A percentile compares a stretch with the other conserved stretches of the same genome.
These are phyloP conservation scores for Kurtzmaniella fragi DNA, from an alignment of 805 yeast species.

Conservation along the genomic window DNA sequence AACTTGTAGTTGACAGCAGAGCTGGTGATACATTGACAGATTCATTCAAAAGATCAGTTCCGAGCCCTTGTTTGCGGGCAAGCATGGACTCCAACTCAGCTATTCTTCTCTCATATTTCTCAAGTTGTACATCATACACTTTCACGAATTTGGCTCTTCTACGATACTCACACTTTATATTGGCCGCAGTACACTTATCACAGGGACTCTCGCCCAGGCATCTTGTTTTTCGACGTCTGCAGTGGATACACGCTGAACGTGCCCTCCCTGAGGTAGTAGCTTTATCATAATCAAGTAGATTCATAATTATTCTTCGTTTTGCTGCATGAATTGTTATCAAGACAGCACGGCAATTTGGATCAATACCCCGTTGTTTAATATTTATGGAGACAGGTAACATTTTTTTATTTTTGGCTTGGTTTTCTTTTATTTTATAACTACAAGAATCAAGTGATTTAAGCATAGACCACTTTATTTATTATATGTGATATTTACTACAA, in stretches of 20 bases:
- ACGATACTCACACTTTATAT: constrained; percentile 15
- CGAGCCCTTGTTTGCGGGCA: constrained; percentile 1
- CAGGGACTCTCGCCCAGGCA: constrained; percentile 24
- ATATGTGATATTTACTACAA: too few relatives aligned
- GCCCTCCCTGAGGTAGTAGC: constrained; percentile 5
- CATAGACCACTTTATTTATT: too few relatives aligned
- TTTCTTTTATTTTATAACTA: too few relatives aligned
- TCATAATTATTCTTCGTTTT: not conserved
- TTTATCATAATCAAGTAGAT: constrained; percentile 10
- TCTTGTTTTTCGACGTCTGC: constrained; percentile 22
- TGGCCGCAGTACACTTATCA: constrained; percentile 10
- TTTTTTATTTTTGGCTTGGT: too few relatives aligned
- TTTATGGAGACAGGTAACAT: too few relatives aligned
- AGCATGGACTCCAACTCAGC: constrained; percentile 7
- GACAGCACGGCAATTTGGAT: too few relatives aligned
- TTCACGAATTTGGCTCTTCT: constrained; percentile 15
- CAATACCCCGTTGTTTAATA: too few relatives aligned
- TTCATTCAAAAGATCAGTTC: not conserved
- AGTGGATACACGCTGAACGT: constrained; percentile 18
- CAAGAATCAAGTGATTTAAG: too few relatives aligned
- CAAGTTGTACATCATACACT: constrained; percentile 18
- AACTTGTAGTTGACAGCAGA: not conserved
- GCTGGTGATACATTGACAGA: not conserved
- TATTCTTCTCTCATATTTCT: constrained; percentile 13
- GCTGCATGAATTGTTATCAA: not conserved